phyloP scores from a whole-genome alignment of 768 basidiomycete genomes.

The Tulasnella sp. region DNA sequence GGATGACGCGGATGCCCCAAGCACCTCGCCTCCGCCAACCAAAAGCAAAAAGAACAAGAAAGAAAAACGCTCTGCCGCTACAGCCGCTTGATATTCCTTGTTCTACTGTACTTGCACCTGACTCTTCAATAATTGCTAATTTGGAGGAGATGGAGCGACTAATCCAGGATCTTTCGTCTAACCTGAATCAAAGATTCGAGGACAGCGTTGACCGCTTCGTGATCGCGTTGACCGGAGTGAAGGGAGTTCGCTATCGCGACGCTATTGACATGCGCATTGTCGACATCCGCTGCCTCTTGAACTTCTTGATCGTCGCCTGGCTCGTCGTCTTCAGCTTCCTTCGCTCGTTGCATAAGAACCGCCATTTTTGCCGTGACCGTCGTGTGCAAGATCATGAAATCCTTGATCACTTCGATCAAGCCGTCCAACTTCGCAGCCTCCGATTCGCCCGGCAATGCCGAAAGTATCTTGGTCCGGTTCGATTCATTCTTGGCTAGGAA shows the following conservation, averaged over 20 bases:
- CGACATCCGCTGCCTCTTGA: constrained; percentile 11
- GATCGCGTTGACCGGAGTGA: constrained; percentile 17
- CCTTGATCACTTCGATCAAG: constrained; percentile 34
- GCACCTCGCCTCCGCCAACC: constrained; percentile 3
- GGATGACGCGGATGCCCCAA: neutral
- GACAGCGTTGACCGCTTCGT: constrained; percentile 22
- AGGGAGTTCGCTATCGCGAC: neutral
- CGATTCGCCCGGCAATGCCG: constrained; percentile 34
- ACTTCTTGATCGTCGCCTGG: neutral
- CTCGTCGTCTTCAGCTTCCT: neutral
- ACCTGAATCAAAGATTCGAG: constrained; percentile 22
- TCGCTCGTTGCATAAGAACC: constrained; percentile 22
- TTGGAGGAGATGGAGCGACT: neutral
- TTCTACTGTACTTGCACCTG: neutral
- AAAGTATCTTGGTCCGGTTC: constrained; percentile 29
- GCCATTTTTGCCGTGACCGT: constrained; percentile 26
- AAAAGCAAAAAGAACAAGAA: constrained; percentile 13
- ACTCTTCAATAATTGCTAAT: neutral
- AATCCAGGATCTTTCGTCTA: neutral
- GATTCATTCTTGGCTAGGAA: constrained; percentile 36
- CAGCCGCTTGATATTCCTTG: neutral
- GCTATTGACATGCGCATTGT: constrained; percentile 23
- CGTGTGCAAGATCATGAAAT: constrained; percentile 39
- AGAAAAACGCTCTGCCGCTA: neutral
- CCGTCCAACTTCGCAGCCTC: constrained; percentile 29